Base-by-base conservation (phyloP, 1,139 yeast species). In the Geotrichum candidum region DNA sequence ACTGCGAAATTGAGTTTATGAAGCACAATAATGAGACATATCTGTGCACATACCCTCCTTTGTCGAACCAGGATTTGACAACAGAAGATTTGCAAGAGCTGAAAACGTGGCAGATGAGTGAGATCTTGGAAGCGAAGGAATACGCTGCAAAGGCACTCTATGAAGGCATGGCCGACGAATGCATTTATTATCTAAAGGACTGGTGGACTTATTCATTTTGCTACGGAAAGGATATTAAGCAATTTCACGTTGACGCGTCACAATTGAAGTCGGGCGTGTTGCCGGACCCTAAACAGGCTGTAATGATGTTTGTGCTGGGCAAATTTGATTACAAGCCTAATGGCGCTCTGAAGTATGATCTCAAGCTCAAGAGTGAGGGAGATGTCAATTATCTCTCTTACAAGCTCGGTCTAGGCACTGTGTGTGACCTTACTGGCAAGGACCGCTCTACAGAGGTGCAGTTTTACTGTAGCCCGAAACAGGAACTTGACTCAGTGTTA, bases 121-220 rank as follows among this genome's bases (percentile, higher is more conserved):
- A 62, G n/a, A 46, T 62, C 4, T 10, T n/a, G 29, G 56, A 46
- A 22, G 61, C 62, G 2, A 57, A 57, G 51, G 54, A 70, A 11
- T 63, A 69, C 53, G 73, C 80, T 33, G 58, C 73, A 29, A 67
- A 70, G 11, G 65, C 70, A 10, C 66, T 74, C 18, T 15, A 41
- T 15, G 68, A 64, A 61, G 69, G 63, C 72, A 75, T 61, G 58
- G 72, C 51, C 56, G 70, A 72, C 7, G 66, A 70, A 10, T 80
- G 74, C 72, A 67, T 76, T 0, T 72, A 75, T 53, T 78, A 77
- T 41, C 65, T 73, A 4, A 75, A 78, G 15, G 85, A 83, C 5
- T 87, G 86, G 73, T 87, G 91, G 90, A 82, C 84, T 1, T 85
- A 84, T 69, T 83, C 80, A 1, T 81, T 81, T 63, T 85, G 90